phyloP scores from a whole-genome alignment of 148 eudicot genomes.

The Drosera capensis region DNA sequence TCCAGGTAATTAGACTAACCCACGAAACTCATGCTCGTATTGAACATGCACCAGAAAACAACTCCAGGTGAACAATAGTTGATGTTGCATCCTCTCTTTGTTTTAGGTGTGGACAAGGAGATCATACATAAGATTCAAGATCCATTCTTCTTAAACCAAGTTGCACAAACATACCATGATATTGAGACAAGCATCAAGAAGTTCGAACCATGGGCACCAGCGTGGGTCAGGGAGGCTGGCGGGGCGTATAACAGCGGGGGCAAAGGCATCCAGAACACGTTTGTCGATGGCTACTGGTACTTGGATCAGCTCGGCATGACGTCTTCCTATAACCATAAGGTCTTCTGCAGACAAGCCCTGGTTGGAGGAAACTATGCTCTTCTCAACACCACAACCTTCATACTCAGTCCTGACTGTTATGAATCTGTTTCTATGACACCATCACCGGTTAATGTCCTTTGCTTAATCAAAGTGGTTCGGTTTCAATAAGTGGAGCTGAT shows the following conservation, averaged over 20 bases:
- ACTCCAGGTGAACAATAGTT: not conserved
- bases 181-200: conserved; percentile 1
- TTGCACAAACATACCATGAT: conserved; percentile 21
- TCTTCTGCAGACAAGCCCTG: conserved; percentile 46
- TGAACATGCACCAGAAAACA: no score
- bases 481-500: not conserved
- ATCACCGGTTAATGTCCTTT: not conserved
- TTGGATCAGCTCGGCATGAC: conserved; percentile 61
- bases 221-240: conserved; percentile 58
- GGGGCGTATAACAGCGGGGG: conserved; percentile 59
- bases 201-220: conserved; percentile 20
- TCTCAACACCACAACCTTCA: conserved; percentile 32
- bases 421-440: conserved; percentile 13
- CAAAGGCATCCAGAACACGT: conserved; percentile 30
- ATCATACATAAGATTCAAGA: conserved; percentile 30
- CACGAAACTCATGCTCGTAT: no score
- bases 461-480: not conserved
- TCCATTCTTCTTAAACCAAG: conserved; percentile 20
- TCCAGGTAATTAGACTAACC: no score
- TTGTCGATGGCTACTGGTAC: conserved; percentile 47
- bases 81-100: not conserved
- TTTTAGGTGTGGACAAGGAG: conserved; percentile 19
- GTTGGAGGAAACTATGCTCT: conserved; percentile 54
- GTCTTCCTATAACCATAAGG: conserved; percentile 32
- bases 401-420: conserved; percentile 53